These are phyloP conservation scores for Samsoniella hepiali DNA, from an alignment of 2,329 filamentous ascomycete species.

Conservation along the genomic window DNA sequence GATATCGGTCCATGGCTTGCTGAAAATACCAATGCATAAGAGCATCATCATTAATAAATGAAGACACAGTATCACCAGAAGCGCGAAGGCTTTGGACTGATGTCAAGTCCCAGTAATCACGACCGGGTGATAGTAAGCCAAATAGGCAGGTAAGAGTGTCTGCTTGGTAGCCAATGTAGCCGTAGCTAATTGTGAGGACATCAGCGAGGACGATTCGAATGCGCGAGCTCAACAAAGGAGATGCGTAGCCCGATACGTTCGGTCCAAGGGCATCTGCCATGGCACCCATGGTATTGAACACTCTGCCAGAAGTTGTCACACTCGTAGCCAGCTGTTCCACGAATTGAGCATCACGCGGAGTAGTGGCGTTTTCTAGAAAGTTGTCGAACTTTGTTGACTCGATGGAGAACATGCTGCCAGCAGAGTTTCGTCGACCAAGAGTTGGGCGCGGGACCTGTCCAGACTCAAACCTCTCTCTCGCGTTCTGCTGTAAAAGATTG, in stretches of 20 bases:
- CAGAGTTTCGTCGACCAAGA: slow-evolving; percentile 53
- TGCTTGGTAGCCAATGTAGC: slow-evolving; percentile 67
- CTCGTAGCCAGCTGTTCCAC: slow-evolving; percentile 49
- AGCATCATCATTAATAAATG: slow-evolving; percentile 35
- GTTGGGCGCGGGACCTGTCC: slow-evolving; percentile 39
- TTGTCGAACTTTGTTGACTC: slow-evolving; percentile 58
- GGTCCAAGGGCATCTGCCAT: slow-evolving; percentile 49
- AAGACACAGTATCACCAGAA: slow-evolving; percentile 33
- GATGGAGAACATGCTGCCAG: slow-evolving; percentile 60
- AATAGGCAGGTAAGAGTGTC: slow-evolving; percentile 67
- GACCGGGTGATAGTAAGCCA: slow-evolving; percentile 57
- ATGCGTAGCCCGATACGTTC: slow-evolving; percentile 46
- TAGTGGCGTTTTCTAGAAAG: slow-evolving; percentile 49
- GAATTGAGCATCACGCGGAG: slow-evolving; percentile 50
- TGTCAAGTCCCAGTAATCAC: slow-evolving; percentile 53
- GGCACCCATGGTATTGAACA: slow-evolving; percentile 51
- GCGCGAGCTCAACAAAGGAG: slow-evolving; percentile 56
- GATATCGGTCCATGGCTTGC: slow-evolving; percentile 73
- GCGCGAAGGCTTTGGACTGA: slow-evolving; percentile 30
- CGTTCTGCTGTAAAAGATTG: slow-evolving; percentile 55
- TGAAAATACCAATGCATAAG: slow-evolving; percentile 60
- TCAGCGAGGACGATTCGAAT: slow-evolving; percentile 65
- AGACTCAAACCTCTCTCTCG: slow-evolving; percentile 54
- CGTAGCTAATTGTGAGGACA: slow-evolving; percentile 64
- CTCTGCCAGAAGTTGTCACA: slow-evolving; percentile 48